Percentiles rank a stretch among this genome's conserved stretches.
Evolutionary conservation across 2,329 filamentous ascomycete species (phyloP).

Genomic region (Colletotrichum destructivum): DNA sequence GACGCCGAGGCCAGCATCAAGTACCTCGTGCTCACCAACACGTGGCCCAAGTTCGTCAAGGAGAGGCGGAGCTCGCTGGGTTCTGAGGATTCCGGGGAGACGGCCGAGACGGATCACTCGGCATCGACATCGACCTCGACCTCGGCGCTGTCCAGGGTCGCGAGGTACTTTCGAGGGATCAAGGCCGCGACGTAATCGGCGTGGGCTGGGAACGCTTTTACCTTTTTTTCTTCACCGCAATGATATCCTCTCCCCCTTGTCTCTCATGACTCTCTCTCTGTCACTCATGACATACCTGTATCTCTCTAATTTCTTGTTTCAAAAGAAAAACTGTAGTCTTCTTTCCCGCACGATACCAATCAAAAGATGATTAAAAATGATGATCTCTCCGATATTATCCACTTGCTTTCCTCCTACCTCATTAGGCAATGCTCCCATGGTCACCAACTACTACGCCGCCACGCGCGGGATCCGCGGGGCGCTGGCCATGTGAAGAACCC

Average conservation of each 20-base stretch:
- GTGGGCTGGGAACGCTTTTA: background rate
- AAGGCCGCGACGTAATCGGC: background rate
- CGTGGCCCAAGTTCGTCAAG: constrained; percentile 50
- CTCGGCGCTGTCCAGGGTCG: constrained; percentile 27
- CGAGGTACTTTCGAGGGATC: constrained; percentile 34
- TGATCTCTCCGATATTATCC: no score
- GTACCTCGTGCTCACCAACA: constrained; percentile 60
- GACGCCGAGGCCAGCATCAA: constrained; percentile 69
- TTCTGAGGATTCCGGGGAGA: constrained; percentile 37
- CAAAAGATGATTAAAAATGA: no score
- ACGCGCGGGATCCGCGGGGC: no score
- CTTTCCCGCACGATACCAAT: no score
- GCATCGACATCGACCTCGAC: constrained; percentile 17
- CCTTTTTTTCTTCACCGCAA: background rate
- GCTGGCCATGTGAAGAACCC: no score
- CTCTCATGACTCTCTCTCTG: background rate
- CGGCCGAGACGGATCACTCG: constrained; percentile 29
- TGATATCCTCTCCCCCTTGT: constrained; percentile 12
- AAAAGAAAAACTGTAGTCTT: no score
- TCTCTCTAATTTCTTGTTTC: no score
- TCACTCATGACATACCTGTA: no score
- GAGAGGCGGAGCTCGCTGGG: constrained; percentile 39
- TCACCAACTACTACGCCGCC: no score
- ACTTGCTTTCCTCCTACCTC: no score
- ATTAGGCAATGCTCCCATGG: no score